Evolutionary conservation across 768 basidiomycete genomes (phyloP).

Genomic region (Leucocoprinus sp.): DNA sequence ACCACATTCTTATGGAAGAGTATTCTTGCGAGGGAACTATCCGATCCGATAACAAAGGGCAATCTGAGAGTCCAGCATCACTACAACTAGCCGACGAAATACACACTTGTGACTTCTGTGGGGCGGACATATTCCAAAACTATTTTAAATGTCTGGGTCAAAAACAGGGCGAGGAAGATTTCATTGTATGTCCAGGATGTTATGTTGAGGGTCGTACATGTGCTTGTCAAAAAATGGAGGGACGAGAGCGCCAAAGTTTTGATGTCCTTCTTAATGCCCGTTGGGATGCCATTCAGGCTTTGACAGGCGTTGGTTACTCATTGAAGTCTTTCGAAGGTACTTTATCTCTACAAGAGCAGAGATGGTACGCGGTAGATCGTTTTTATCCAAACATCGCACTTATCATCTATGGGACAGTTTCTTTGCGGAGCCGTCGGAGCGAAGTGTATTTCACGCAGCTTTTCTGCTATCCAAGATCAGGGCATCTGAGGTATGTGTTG

Average conservation of each 20-base stretch:
- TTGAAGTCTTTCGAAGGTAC: slow-evolving; percentile 1
- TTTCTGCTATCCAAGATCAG: slow-evolving; percentile 1
- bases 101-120: slow-evolving; percentile 70
- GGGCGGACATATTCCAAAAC: slow-evolving; percentile 72
- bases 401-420: not conserved
- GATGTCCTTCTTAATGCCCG: slow-evolving; percentile 7
- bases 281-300: slow-evolving; percentile 11
- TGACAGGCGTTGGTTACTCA: slow-evolving; percentile 3
- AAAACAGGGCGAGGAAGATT: slow-evolving; percentile 28
- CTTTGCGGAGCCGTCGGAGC: not conserved
- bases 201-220: slow-evolving; percentile 77
- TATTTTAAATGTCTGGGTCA: slow-evolving; percentile 57
- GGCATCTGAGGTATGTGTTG: not conserved
- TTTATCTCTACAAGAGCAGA: slow-evolving; percentile 1
- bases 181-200: slow-evolving; percentile 60
- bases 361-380: not conserved
- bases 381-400: not conserved
- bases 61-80: not conserved
- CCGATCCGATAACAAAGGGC: not conserved
- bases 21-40: slow-evolving; percentile 14
- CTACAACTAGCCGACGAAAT: slow-evolving; percentile 17
- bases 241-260: slow-evolving; percentile 36
- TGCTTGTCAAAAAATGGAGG: slow-evolving; percentile 49
- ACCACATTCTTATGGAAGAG: slow-evolving; percentile 45
- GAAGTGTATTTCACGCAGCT: slow-evolving; percentile 7